Percentiles rank a stretch among this genome's conserved stretches.
Conservation (phyloP, 805 yeast species). For the Candida odintsovae region DNA sequence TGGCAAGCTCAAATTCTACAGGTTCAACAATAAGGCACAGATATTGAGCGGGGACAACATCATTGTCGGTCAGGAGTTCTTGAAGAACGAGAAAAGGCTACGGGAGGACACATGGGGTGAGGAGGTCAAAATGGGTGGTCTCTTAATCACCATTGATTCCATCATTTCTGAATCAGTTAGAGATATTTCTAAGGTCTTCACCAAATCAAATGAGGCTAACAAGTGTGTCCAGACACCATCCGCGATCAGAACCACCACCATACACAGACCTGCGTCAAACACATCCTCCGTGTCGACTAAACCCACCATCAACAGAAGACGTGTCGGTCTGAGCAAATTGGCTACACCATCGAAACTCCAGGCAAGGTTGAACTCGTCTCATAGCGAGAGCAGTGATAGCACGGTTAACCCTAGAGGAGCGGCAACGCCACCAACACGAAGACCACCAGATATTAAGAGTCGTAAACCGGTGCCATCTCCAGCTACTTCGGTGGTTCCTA, state of each 20-base stretch:
- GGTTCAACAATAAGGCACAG: constrained; percentile 18
- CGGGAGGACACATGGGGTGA: constrained; percentile 11
- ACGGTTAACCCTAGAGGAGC: not conserved
- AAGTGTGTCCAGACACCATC: not conserved
- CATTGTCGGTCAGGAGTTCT: constrained; percentile 12
- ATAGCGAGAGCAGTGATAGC: not conserved
- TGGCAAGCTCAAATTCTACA: constrained; percentile 18
- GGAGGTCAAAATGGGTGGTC: constrained; percentile 13
- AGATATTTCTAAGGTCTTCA: constrained; percentile 15
- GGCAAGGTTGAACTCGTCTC: not conserved
- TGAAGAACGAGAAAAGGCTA: constrained; percentile 8
- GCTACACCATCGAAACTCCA: not conserved
- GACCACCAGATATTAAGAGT: not conserved
- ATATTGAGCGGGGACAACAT: constrained; percentile 13
- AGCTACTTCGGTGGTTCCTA: no score
- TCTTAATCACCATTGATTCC: constrained; percentile 12
- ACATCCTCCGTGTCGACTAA: not conserved
- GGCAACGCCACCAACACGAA: not conserved
- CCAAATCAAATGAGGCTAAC: constrained; percentile 1
- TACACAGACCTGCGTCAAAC: not conserved
- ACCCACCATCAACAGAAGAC: not conserved
- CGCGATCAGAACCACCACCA: not conserved
- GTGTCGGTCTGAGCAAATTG: not conserved
- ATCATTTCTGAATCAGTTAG: constrained; percentile 9
- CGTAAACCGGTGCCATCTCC: not conserved